These are phyloP conservation scores for Ophiocordyceps camponoti-rufipedis DNA, from an alignment of 2,329 filamentous ascomycete genomes.

Conservation along the genomic window DNA sequence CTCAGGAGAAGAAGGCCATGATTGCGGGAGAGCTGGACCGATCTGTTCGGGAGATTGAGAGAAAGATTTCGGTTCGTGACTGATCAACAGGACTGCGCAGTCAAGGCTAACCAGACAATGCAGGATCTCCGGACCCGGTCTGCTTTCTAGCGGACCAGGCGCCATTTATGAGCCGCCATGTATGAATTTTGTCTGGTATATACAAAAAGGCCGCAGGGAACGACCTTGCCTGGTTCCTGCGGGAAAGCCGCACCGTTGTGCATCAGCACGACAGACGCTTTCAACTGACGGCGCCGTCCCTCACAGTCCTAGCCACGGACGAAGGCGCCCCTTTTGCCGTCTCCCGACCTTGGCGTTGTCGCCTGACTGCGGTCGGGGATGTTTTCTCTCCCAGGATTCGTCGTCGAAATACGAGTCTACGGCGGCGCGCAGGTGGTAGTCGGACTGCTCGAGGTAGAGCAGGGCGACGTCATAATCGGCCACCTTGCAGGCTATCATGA, in stretches of 20 bases:
- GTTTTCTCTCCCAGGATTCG: constrained; percentile 55
- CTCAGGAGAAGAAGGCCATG: constrained; percentile 82
- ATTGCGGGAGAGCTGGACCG: constrained; percentile 88
- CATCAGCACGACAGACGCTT: constrained; percentile 3
- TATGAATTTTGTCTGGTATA: background rate
- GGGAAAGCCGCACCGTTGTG: background rate
- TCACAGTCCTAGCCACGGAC: constrained; percentile 14
- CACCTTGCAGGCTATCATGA: constrained; percentile 66
- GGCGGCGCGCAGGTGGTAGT: constrained; percentile 47
- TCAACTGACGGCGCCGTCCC: background rate
- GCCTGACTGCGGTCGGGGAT: constrained; percentile 24
- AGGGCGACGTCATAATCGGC: constrained; percentile 59
- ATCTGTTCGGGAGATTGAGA: constrained; percentile 81
- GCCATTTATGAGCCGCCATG: background rate
- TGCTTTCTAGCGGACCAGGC: constrained; percentile 28
- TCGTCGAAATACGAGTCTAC: constrained; percentile 49
- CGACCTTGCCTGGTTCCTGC: background rate
- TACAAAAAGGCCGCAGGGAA: background rate
- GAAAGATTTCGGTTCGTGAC: constrained; percentile 56
- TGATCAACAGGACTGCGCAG: too few species aligned
- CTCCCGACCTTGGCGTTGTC: constrained; percentile 10
- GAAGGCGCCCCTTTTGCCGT: constrained; percentile 11
- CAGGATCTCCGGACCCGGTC: constrained; percentile 41
- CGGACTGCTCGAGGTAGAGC: constrained; percentile 53
- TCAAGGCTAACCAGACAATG: constrained; percentile 5